Evolutionary conservation across 768 basidiomycete species (phyloP), one percentile per base, ranked within the genome.

Genomic region (Mycena galopus): DNA sequence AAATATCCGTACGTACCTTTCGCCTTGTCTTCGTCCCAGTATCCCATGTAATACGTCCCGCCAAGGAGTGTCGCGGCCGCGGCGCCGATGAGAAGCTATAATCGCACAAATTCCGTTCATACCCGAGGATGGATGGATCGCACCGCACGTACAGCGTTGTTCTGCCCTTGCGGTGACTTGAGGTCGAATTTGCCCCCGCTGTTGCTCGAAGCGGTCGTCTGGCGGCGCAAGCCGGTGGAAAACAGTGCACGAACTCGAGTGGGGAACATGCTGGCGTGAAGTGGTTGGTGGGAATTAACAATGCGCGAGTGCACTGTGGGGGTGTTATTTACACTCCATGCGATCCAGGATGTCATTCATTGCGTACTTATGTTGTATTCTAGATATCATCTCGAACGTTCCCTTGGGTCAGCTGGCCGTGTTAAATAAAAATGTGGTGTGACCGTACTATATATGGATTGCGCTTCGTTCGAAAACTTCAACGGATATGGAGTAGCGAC

Each of bases 171-270:
- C 42, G 69, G 56, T 33, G 69, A 59, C 7, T 32, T 65, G 16
- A 50, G 42, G 62, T 65, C 55, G 47, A 70, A 58, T 29, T 1
- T 50, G 10, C 67, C 67, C 10, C 69, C 69, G 47, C 19, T 17
- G 56, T 11, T 47, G 11, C 9, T n/a, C 16, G 68, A 44, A 14
- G 32, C 42, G 55, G 69, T 35, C n/a, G 63, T 70, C 69, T 70
- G 62, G 56, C 69, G 69, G 33, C 69, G 69, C 21, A 70, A 35
- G 29, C 35, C 32, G 21, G 61, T 65, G 47, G 62, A 44, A 30
- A 58, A 37, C n/a, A 70, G 3, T 35, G 62, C 69, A 35, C 69
- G 69, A 11, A n/a, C 55, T 33, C 69, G 69, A 29, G 69, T 70
- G 33, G 69, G 62, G 69, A 70, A 51, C 69, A 70, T 70, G 50